These are phyloP conservation scores for Pseudoneurospora amorphoporcata DNA, from an alignment of 495 filamentous ascomycete species.

Conservation along the genomic window DNA sequence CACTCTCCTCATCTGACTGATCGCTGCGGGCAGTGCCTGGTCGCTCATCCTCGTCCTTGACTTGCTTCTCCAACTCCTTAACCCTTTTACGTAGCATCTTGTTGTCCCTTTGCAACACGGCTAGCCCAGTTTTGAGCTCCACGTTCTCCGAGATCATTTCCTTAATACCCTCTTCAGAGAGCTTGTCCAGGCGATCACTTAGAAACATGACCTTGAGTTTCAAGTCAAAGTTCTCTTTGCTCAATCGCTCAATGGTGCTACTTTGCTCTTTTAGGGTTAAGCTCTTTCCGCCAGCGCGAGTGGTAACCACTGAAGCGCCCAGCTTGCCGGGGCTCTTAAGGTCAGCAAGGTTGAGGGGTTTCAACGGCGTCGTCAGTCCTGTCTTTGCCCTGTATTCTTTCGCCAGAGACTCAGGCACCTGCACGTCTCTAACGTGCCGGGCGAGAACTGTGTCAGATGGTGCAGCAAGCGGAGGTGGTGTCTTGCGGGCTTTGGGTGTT, in stretches of 20 bases:
- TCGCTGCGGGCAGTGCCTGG: conserved; percentile 42
- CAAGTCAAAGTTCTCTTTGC: conserved; percentile 94
- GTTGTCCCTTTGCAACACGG: conserved; percentile 80
- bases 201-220: conserved; percentile 97
- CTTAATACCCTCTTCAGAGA: conserved; percentile 92
- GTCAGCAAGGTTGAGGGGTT: conserved; percentile 43
- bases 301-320: conserved; percentile 37
- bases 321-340: conserved; percentile 30
- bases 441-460: conserved; percentile 85
- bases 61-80: conserved; percentile 74
- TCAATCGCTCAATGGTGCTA: conserved; percentile 86
- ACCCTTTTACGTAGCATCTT: conserved; percentile 67
- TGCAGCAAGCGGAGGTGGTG: conserved; percentile 33
- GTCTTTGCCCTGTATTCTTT: conserved; percentile 61
- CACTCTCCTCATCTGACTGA: conserved; percentile 40
- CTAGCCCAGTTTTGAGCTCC: conserved; percentile 80
- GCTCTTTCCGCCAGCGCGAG: conserved; percentile 58
- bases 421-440: conserved; percentile 76
- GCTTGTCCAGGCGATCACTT: conserved; percentile 82
- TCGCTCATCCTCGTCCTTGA: conserved; percentile 62
- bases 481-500: conserved; percentile 43
- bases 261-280: conserved; percentile 95
- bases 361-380: conserved; percentile 43
- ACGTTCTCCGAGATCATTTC: conserved; percentile 97
- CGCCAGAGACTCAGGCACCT: conserved; percentile 80